Conservation (phyloP, 2,329 filamentous ascomycete species). For the Calcarisporium arbuscula region DNA sequence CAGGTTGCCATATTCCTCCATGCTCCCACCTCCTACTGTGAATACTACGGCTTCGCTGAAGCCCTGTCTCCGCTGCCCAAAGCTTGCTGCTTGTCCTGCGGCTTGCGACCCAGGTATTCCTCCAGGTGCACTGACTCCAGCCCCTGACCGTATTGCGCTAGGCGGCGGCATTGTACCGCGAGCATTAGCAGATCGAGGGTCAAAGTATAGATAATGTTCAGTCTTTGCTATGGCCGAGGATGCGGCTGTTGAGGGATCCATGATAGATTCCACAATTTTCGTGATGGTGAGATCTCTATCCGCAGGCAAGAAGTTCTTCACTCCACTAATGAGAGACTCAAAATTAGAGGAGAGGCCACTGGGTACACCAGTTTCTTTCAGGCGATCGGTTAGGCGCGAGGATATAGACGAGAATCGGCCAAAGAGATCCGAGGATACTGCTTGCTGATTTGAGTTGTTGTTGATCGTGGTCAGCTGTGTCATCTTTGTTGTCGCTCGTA, state of each 20-base stretch:
- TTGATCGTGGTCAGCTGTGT: constrained; percentile 94
- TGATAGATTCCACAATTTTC: constrained; percentile 96
- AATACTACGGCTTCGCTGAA: constrained; percentile 93
- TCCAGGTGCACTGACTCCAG: constrained; percentile 36
- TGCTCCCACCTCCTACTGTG: constrained; percentile 89
- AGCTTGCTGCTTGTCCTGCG: constrained; percentile 69
- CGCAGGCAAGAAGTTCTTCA: constrained; percentile 96
- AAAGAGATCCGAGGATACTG: constrained; percentile 70
- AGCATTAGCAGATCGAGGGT: constrained; percentile 87
- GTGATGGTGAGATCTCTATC: constrained; percentile 95
- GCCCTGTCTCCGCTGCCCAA: constrained; percentile 83
- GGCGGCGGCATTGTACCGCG: constrained; percentile 85
- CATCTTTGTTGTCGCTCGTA: constrained; percentile 94
- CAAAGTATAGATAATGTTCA: constrained; percentile 95
- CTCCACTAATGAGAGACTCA: constrained; percentile 87
- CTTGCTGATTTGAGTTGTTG: constrained; percentile 59
- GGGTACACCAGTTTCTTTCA: constrained; percentile 83
- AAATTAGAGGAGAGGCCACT: constrained; percentile 68
- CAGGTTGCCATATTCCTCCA: constrained; percentile 97
- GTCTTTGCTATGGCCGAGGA: constrained; percentile 93
- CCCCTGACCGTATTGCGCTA: constrained; percentile 47
- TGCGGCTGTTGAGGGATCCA: constrained; percentile 87
- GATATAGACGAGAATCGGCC: constrained; percentile 89
- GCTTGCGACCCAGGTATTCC: constrained; percentile 43
- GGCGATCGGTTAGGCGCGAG: constrained; percentile 83